A percentile compares a stretch with the other conserved stretches of the same genome.
Evolutionary conservation across 164 flowering plant genomes (phyloP).

Genomic region (Umbilicus rupestris): DNA sequence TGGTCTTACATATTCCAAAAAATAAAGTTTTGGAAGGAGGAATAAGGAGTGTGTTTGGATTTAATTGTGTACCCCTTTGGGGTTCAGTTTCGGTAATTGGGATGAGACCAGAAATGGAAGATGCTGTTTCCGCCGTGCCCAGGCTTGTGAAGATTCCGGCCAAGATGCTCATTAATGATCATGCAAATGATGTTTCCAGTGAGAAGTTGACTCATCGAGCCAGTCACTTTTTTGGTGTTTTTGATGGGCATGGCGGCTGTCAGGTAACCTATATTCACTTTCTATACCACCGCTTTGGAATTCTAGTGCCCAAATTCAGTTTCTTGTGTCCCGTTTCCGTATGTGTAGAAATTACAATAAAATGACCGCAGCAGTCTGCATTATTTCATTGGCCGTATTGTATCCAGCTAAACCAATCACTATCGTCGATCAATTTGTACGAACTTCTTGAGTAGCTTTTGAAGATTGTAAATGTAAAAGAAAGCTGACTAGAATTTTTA

Average conservation of each 20-base stretch:
- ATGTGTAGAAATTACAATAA: background rate
- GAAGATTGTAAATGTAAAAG: background rate
- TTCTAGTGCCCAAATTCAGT: background rate
- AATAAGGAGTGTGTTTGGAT: slow-evolving; percentile 23
- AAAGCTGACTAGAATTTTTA: background rate
- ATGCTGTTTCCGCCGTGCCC: slow-evolving; percentile 30
- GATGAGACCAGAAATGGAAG: slow-evolving; percentile 42
- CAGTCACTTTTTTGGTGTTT: slow-evolving; percentile 37
- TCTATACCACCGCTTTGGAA: background rate
- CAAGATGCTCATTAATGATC: slow-evolving; percentile 29
- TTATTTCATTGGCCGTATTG: background rate
- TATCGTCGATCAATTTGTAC: background rate
- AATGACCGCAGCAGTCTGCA: background rate
- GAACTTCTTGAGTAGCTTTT: background rate
- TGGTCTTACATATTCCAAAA: slow-evolving; percentile 19
- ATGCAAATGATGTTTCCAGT: slow-evolving; percentile 18
- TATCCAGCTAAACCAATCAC: background rate
- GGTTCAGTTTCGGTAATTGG: slow-evolving; percentile 34
- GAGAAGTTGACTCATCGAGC: slow-evolving; percentile 24
- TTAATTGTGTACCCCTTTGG: slow-evolving; percentile 37
- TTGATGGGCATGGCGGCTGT: slow-evolving; percentile 44
- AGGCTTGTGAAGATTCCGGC: slow-evolving; percentile 29
- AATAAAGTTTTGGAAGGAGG: slow-evolving; percentile 20
- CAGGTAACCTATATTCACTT: slow-evolving; percentile 21
- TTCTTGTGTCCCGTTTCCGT: too few species aligned